These are phyloP conservation scores for Lepidium aucheri DNA, from an alignment of 345 rosid genomes.

Conservation along the genomic window DNA sequence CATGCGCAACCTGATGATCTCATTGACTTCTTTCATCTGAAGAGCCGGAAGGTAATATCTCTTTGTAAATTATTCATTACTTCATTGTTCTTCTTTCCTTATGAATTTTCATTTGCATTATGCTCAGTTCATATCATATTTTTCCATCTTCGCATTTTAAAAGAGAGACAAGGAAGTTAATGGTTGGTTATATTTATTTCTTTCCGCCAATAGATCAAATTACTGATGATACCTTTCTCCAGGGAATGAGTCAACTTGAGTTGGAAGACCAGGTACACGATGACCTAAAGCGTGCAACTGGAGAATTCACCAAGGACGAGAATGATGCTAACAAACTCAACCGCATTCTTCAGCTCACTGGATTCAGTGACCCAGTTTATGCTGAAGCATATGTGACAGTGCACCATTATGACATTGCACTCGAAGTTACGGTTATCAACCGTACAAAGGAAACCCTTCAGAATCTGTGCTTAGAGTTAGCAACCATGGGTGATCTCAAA, in stretches of 20 bases:
- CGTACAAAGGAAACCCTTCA: slow-evolving; percentile 98
- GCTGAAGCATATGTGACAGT: slow-evolving; percentile 99
- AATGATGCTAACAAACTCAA: slow-evolving; percentile 94
- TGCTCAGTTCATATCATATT: neutral
- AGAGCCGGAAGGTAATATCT: slow-evolving; percentile 79
- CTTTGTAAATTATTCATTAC: neutral
- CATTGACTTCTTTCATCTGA: slow-evolving; percentile 92
- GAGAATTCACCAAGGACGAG: slow-evolving; percentile 89
- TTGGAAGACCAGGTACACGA: slow-evolving; percentile 98
- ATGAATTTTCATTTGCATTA: neutral
- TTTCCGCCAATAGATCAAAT: neutral
- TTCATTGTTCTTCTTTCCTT: neutral
- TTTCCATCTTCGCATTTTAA: neutral
- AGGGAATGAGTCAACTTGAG: slow-evolving; percentile 99
- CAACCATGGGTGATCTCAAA: slow-evolving; percentile 99
- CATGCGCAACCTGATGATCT: slow-evolving; percentile 98
- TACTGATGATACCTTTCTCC: slow-evolving; percentile 12
- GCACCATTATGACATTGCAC: slow-evolving; percentile 94
- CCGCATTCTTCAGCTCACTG: slow-evolving; percentile 96
- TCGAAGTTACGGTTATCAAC: slow-evolving; percentile 90
- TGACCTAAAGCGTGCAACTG: slow-evolving; percentile 96
- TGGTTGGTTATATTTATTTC: neutral
- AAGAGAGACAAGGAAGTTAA: neutral
- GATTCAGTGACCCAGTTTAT: slow-evolving; percentile 98
- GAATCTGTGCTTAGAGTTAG: slow-evolving; percentile 92